Percentiles rank a stretch among this genome's conserved stretches.
These are phyloP conservation scores for Podila verticillata DNA, from an alignment of 192 early-diverging fungal genomes.

Conservation along the genomic window DNA sequence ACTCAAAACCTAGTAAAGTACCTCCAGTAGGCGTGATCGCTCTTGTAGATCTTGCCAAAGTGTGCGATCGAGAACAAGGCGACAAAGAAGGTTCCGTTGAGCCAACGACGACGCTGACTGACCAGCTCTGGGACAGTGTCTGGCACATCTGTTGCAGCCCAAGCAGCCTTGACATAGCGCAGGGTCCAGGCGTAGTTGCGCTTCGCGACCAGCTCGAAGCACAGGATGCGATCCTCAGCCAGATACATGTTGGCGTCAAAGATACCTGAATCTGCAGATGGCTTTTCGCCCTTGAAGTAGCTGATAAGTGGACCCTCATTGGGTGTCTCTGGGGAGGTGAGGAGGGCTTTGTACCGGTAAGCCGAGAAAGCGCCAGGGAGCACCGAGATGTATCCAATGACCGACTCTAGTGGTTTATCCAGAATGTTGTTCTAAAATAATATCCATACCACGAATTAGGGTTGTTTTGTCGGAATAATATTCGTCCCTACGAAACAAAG, in stretches of 20 bases:
- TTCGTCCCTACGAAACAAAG: background rate
- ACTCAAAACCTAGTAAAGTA: background rate
- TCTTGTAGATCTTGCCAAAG: conserved; percentile 69
- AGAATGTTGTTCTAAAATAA: conserved; percentile 68
- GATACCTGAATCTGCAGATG: conserved; percentile 65
- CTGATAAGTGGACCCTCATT: conserved; percentile 70
- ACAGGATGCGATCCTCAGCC: conserved; percentile 79
- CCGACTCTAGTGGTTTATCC: conserved; percentile 82
- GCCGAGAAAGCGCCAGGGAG: conserved; percentile 87
- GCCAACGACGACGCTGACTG: conserved; percentile 84
- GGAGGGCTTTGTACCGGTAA: conserved; percentile 78
- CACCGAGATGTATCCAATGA: conserved; percentile 87
- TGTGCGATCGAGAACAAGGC: conserved; percentile 74
- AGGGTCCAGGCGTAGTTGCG: conserved; percentile 71
- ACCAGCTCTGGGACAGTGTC: conserved; percentile 78
- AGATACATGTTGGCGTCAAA: conserved; percentile 78
- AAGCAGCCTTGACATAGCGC: conserved; percentile 76
- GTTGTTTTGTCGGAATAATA: too few species aligned
- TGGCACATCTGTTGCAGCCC: conserved; percentile 85
- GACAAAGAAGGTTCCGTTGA: conserved; percentile 86
- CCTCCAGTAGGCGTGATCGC: conserved; percentile 69
- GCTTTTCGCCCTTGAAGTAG: conserved; percentile 82
- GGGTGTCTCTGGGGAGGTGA: conserved; percentile 60
- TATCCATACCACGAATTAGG: too few species aligned
- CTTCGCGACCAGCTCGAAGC: conserved; percentile 83